Base-by-base conservation (phyloP, 257 asterid species). In the Nicotiana knightiana region DNA sequence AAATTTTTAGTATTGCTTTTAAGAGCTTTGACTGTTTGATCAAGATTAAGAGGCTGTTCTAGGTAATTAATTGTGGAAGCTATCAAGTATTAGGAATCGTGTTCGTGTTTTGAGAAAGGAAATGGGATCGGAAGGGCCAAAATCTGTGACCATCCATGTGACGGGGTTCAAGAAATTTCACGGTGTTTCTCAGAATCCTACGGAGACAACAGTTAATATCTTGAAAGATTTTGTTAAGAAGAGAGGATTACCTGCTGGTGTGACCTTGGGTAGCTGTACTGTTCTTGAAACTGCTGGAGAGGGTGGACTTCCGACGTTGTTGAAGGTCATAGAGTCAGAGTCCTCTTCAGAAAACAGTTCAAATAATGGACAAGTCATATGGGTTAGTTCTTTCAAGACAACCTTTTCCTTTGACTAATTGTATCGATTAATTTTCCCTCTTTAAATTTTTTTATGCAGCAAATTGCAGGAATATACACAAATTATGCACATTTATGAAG, bases 281-380 rank as follows among this genome's bases (percentile, higher is more conserved):
- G 89, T 90, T 84, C 95, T 91, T 75, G 92, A 91, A 79, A 89
- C 93, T 10, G 93, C 91, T 2, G 96, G 91, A 61, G 88, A 89
- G 4, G 92, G 92, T 53, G 92, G 90, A 35, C 84, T 85, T 78
- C 81, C 90, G 5, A 32, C 79, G 77, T 90, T 91, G 83, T 87
- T 85, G 85, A 83, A 88, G 70, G 91, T 85, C 71, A 67, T 91
- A 88, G 89, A 90, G 61, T 85, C 89, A 0, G 95, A 89, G 46
- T 82, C 85, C 59, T 46, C 86, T 2, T 76, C 76, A 6, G 65
- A 12, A 13, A 83, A 46, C 63, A 37, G 84, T 86, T 82, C 75
- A 35, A 75, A 65, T 30, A 81, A 85, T 75, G 90, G 86, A 83
- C 88, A 76, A 13, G 90, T 89, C 48, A 81, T 90, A 37, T 91